These are phyloP conservation scores for Neurospora sublineolata DNA, from an alignment of 495 filamentous ascomycete genomes.

Conservation along the genomic window DNA sequence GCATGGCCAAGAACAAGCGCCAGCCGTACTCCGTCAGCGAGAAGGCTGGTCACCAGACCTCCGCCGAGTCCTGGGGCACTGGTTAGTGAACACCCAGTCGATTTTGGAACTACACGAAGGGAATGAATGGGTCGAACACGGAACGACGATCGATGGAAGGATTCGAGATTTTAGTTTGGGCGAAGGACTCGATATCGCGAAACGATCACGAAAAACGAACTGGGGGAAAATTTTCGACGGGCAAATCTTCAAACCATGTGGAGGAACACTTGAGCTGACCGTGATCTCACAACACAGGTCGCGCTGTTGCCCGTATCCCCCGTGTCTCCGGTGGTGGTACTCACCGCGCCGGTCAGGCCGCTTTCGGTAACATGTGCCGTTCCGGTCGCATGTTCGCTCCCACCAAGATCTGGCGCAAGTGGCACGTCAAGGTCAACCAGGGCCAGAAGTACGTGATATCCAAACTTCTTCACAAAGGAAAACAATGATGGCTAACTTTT, in stretches of 20 bases:
- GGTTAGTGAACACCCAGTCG: conserved; percentile 50
- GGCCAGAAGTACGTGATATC: conserved; percentile 65
- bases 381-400: conserved; percentile 99
- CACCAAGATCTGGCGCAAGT: conserved; percentile 99
- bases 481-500: conserved; percentile 7
- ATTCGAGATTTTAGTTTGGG: not conserved
- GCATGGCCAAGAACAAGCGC: conserved; percentile 99
- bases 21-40: conserved; percentile 99
- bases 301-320: conserved; percentile 98
- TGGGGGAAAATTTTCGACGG: not conserved
- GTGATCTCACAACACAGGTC: conserved; percentile 46
- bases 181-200: not conserved
- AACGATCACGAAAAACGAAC: not conserved
- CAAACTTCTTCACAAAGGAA: not conserved
- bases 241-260: not conserved
- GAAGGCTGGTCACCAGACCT: conserved; percentile 99
- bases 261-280: conserved; percentile 13
- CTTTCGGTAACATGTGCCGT: conserved; percentile 99
- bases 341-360: conserved; percentile 98
- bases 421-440: conserved; percentile 99
- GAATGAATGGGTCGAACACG: not conserved
- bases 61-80: conserved; percentile 99
- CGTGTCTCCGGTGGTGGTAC: conserved; percentile 99
- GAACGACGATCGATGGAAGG: not conserved
- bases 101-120: conserved; percentile 4